These are phyloP conservation scores for Pythium brachiatum DNA, from an alignment of 352 stramenopile genomes.

Conservation along the genomic window DNA sequence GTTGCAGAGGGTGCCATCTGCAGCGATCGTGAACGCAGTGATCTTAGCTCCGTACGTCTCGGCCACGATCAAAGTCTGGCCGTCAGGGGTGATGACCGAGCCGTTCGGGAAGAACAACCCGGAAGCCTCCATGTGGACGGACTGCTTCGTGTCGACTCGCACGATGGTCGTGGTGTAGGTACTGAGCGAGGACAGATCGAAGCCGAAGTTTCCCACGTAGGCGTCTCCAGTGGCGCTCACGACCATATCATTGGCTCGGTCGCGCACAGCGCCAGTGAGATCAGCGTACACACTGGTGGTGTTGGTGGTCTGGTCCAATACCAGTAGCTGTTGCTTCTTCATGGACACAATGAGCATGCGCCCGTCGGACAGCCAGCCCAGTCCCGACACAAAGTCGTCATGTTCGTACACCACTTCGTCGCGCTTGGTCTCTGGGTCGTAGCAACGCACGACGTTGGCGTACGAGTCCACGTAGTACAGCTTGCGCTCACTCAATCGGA, in stretches of 20 bases:
- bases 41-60: conserved; percentile 56
- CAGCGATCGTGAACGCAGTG: conserved; percentile 55
- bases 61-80: conserved; percentile 64
- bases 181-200: conserved; percentile 30
- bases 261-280: conserved; percentile 40
- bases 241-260: conserved; percentile 63
- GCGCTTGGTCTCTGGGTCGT: conserved; percentile 6
- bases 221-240: conserved; percentile 35
- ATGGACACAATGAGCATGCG: conserved; percentile 55
- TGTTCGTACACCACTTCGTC: conserved; percentile 9
- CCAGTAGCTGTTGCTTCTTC: conserved; percentile 44
- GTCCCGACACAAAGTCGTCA: conserved; percentile 6
- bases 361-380: conserved; percentile 63
- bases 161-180: conserved; percentile 56
- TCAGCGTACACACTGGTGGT: conserved; percentile 45
- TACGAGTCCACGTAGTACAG: conserved; percentile 12
- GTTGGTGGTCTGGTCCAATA: conserved; percentile 33
- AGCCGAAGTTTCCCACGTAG: conserved; percentile 70
- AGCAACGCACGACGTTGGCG: conserved; percentile 3
- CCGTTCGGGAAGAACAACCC: conserved; percentile 70
- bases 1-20: conserved; percentile 48
- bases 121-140: conserved; percentile 48
- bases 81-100: conserved; percentile 62
- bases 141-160: conserved; percentile 40
- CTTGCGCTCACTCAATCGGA: conserved; percentile 5